A percentile compares a stretch with the other conserved stretches of the same genome.
Evolutionary conservation across 441 rosid genomes (phyloP).

Genomic region (Eutrema salsugineum): DNA sequence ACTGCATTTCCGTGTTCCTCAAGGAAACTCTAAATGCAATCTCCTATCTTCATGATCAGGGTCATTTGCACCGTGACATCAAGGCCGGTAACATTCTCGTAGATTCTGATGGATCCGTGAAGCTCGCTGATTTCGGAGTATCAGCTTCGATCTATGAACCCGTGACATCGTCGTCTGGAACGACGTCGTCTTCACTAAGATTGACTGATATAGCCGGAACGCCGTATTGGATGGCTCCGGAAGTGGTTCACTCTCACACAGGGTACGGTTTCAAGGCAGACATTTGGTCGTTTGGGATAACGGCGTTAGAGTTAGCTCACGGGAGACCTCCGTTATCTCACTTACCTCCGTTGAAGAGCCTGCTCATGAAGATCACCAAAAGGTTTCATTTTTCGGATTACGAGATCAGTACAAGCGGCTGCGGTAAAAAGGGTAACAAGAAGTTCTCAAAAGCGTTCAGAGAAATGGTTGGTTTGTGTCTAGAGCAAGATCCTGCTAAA

Average conservation of each 20-base stretch:
- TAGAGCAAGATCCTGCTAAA: slow-evolving; percentile 72
- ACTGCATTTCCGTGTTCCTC: slow-evolving; percentile 65
- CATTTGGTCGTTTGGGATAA: slow-evolving; percentile 87
- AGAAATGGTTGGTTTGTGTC: slow-evolving; percentile 77
- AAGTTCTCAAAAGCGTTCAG: slow-evolving; percentile 76
- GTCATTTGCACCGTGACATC: slow-evolving; percentile 71
- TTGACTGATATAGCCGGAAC: slow-evolving; percentile 74
- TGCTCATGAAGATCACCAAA: slow-evolving; percentile 75
- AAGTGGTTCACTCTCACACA: slow-evolving; percentile 83
- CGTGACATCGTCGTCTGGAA: neutral
- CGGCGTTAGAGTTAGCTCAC: slow-evolving; percentile 77
- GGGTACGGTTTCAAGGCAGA: slow-evolving; percentile 79
- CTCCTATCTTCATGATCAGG: slow-evolving; percentile 76
- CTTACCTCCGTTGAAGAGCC: slow-evolving; percentile 69
- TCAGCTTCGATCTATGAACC: slow-evolving; percentile 75
- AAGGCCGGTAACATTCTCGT: slow-evolving; percentile 77
- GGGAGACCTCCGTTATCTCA: slow-evolving; percentile 85
- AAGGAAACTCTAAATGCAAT: slow-evolving; percentile 65
- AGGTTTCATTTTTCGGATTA: slow-evolving; percentile 70
- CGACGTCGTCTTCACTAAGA: slow-evolving; percentile 39
- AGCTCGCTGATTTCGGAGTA: slow-evolving; percentile 85
- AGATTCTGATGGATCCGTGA: slow-evolving; percentile 58
- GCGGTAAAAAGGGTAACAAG: slow-evolving; percentile 37
- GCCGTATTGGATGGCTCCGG: slow-evolving; percentile 94
- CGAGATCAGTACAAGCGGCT: slow-evolving; percentile 27